Evolutionary conservation across 2,329 filamentous ascomycete species (phyloP).

Genomic region (Xylaria polymorpha): DNA sequence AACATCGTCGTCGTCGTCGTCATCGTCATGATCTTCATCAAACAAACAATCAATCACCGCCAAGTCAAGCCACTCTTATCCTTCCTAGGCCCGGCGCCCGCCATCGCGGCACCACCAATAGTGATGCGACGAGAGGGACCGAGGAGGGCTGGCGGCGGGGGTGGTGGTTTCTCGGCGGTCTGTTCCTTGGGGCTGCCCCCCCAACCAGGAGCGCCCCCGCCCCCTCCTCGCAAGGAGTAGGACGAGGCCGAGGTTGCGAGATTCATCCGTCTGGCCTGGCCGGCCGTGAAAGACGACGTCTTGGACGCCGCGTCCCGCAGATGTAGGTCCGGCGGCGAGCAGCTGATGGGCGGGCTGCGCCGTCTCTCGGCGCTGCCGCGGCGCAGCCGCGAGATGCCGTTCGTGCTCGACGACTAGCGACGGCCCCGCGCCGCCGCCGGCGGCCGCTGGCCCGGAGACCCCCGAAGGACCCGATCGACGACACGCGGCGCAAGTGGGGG

Average conservation of each 20-base stretch:
- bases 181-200: conserved; percentile 39
- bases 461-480: conserved; percentile 57
- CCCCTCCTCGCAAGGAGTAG: no score
- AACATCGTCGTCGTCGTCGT: conserved; percentile 1
- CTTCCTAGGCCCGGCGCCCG: conserved; percentile 32
- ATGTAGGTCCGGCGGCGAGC: conserved; percentile 62
- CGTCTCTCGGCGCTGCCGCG: conserved; percentile 63
- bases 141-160: conserved; percentile 46
- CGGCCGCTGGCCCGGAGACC: conserved; percentile 49
- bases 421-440: conserved; percentile 38
- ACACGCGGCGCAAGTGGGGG: conserved; percentile 57
- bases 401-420: conserved; percentile 61
- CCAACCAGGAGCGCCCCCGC: not conserved
- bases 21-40: conserved; percentile 20
- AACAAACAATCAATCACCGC: conserved; percentile 34
- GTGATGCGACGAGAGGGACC: conserved; percentile 53
- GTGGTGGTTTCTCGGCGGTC: conserved; percentile 38
- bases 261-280: conserved; percentile 69
- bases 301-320: conserved; percentile 45
- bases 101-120: conserved; percentile 54
- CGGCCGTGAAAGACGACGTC: conserved; percentile 58
- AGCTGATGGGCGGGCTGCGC: conserved; percentile 65
- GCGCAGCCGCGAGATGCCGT: conserved; percentile 67
- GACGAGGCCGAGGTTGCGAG: conserved; percentile 43
- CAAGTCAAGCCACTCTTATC: conserved; percentile 39